phyloP scores from a whole-genome alignment of 352 stramenopile species.

The Pythium dissotocum region DNA sequence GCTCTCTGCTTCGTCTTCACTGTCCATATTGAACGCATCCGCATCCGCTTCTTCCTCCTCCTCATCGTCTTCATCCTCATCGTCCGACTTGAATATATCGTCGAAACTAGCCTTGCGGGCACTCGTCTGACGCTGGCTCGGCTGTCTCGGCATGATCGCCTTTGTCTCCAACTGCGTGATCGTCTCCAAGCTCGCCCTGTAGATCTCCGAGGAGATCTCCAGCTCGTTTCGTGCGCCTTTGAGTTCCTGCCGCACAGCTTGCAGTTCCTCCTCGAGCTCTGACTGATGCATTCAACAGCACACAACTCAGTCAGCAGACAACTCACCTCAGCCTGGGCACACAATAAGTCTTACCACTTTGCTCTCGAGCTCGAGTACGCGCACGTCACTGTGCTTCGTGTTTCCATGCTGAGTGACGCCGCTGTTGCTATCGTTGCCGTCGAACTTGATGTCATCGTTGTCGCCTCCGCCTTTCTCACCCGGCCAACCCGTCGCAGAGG shows the following conservation, averaged over 20 bases:
- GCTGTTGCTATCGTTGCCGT: background rate
- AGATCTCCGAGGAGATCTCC: conserved; percentile 55
- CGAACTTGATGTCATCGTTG: background rate
- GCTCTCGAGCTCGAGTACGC: conserved; percentile 33
- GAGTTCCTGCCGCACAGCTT: conserved; percentile 36
- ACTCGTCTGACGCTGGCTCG: background rate
- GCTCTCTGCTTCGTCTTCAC: conserved; percentile 11
- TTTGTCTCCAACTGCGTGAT: conserved; percentile 49
- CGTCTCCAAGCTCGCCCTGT: conserved; percentile 66
- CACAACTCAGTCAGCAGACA: too few species aligned
- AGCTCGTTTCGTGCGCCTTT: conserved; percentile 39
- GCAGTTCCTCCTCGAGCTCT: conserved; percentile 38
- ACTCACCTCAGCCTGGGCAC: too few species aligned
- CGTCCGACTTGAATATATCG: conserved; percentile 5
- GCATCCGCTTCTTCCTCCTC: background rate
- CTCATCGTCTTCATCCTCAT: background rate
- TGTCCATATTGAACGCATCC: background rate
- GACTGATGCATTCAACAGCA: conserved; percentile 22
- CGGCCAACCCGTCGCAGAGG: background rate
- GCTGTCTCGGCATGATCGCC: background rate
- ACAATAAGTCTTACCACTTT: conserved; percentile 37
- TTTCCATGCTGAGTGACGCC: background rate
- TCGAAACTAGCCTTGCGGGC: background rate
- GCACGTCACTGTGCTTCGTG: conserved; percentile 6
- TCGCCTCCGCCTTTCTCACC: background rate